Conservation (phyloP, 2,329 filamentous ascomycete genomes). For the Rhinocladiella mackenziei region DNA sequence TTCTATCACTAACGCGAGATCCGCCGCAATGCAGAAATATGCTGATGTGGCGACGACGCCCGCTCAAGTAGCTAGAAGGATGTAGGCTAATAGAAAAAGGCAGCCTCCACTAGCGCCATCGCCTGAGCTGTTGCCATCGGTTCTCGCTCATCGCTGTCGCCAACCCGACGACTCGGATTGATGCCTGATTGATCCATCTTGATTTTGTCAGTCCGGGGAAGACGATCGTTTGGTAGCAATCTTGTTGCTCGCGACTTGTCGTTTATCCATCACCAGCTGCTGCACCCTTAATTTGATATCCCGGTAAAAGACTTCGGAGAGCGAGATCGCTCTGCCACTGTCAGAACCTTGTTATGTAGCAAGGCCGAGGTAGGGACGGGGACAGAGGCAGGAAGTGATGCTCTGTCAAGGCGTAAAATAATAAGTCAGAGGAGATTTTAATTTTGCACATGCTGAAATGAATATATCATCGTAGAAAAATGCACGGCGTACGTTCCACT, state of each 20-base stretch:
- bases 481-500: slow-evolving; percentile 10
- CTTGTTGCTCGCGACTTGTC: too few relatives aligned
- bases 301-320: background rate
- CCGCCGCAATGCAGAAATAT: background rate
- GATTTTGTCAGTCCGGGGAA: slow-evolving; percentile 7
- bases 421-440: background rate
- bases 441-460: slow-evolving; percentile 8
- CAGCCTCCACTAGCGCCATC: slow-evolving; percentile 8
- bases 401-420: too few relatives aligned
- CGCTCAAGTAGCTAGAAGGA: slow-evolving; percentile 12
- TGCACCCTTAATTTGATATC: too few relatives aligned
- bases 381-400: too few relatives aligned
- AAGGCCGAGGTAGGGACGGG: background rate
- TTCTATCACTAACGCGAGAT: slow-evolving; percentile 15
- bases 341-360: slow-evolving; percentile 9
- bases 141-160: slow-evolving; percentile 2
- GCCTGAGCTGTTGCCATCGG: slow-evolving; percentile 1
- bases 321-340: slow-evolving; percentile 4
- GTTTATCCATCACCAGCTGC: too few relatives aligned
- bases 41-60: slow-evolving; percentile 14
- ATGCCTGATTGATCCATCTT: slow-evolving; percentile 5
- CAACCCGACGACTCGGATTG: slow-evolving; percentile 12
- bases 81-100: slow-evolving; percentile 12
- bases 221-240: too few relatives aligned
- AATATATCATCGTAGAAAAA: slow-evolving; percentile 7